Evolutionary conservation across 208 protist genomes (phyloP).

Genomic region (Leptomonas pyrrhocoris): DNA sequence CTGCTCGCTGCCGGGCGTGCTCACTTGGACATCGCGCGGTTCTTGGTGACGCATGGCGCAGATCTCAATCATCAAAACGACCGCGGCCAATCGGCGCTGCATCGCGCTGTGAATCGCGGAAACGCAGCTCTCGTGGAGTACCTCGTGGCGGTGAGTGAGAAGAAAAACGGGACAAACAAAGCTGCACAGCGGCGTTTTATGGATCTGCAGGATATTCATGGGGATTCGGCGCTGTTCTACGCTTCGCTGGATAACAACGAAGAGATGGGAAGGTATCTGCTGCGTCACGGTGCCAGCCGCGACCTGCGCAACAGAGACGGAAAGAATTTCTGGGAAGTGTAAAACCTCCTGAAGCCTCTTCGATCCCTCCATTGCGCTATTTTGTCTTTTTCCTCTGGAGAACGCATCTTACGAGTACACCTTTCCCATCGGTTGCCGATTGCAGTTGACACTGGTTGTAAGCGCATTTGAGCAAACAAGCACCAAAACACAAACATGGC

Average conservation of each 20-base stretch:
- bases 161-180: constrained; percentile 32
- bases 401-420: no score
- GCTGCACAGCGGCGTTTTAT: constrained; percentile 70
- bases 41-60: constrained; percentile 73
- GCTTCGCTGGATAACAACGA: constrained; percentile 92
- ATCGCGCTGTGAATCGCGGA: constrained; percentile 78
- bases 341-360: background rate
- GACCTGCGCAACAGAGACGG: constrained; percentile 88
- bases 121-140: constrained; percentile 77
- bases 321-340: constrained; percentile 89
- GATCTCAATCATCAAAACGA: constrained; percentile 68
- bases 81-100: constrained; percentile 78
- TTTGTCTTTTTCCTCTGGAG: no score
- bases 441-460: no score
- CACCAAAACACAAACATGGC: no score
- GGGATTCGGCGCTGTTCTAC: constrained; percentile 91
- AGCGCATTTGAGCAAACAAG: no score
- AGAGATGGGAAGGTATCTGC: constrained; percentile 81
- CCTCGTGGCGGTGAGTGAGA: constrained; percentile 68
- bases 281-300: constrained; percentile 81
- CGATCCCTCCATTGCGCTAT: background rate
- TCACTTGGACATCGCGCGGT: constrained; percentile 49
- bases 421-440: no score
- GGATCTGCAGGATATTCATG: constrained; percentile 79
- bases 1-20: constrained; percentile 69